These are phyloP conservation scores for Discostella stelligeroides DNA, from an alignment of 108 stramenopile genomes.

Conservation along the genomic window DNA sequence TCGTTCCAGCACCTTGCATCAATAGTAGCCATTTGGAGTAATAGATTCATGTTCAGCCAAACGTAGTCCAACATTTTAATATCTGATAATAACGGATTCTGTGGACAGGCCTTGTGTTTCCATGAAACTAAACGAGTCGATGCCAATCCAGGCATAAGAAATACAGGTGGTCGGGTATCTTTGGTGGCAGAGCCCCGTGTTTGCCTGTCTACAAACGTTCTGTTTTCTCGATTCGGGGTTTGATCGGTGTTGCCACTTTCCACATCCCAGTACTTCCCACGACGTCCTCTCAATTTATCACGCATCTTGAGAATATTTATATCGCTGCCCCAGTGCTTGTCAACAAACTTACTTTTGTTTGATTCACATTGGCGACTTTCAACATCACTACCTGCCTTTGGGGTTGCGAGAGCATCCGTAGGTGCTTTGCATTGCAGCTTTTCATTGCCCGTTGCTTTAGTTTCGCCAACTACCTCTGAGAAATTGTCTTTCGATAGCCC, in stretches of 20 bases:
- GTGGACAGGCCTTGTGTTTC: constrained; percentile 73
- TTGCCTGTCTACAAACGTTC: constrained; percentile 2
- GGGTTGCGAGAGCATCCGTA: not conserved
- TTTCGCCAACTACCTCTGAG: not conserved
- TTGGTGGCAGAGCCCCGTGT: not conserved
- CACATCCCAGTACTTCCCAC: constrained; percentile 34
- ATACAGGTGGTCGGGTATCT: constrained; percentile 74
- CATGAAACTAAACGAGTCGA: constrained; percentile 83
- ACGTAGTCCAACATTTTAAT: constrained; percentile 88
- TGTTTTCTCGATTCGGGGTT: not conserved
- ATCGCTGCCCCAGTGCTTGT: constrained; percentile 88
- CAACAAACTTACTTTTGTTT: constrained; percentile 46
- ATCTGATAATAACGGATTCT: constrained; percentile 56
- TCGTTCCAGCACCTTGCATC: constrained; percentile 73
- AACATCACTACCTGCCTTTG: not conserved
- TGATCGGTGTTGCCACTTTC: not conserved
- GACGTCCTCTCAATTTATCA: constrained; percentile 55
- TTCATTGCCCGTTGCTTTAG: constrained; percentile 4
- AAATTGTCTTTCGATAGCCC: not conserved
- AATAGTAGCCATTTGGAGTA: constrained; percentile 83
- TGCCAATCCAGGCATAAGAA: constrained; percentile 84
- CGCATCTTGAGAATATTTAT: constrained; percentile 65
- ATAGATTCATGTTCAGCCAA: constrained; percentile 81
- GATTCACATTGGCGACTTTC: constrained; percentile 10
- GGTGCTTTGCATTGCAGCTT: not conserved